Conservation (phyloP, 768 basidiomycete genomes). For the Collybia sordida region DNA sequence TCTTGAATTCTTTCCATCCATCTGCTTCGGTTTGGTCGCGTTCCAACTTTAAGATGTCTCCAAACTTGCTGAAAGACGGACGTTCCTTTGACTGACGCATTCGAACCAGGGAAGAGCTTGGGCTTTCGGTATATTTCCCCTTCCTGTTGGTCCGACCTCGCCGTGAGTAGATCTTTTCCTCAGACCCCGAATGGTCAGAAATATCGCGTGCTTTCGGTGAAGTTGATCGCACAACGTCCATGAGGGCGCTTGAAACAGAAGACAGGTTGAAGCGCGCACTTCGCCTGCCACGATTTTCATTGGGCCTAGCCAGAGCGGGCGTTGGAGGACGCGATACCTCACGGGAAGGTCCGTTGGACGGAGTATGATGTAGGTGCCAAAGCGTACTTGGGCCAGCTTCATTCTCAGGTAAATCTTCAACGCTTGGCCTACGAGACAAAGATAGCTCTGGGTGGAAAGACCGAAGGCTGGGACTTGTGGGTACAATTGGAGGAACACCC, state of each 20-base stretch:
- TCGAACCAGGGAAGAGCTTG: slow-evolving; percentile 8
- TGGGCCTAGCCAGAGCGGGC: background rate
- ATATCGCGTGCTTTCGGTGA: slow-evolving; percentile 30
- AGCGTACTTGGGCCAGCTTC: slow-evolving; percentile 18
- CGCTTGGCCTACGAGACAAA: slow-evolving; percentile 38
- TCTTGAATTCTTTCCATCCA: slow-evolving; percentile 85
- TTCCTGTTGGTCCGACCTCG: slow-evolving; percentile 37
- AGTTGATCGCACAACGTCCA: slow-evolving; percentile 49
- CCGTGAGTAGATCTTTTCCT: slow-evolving; percentile 19
- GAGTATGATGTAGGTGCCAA: background rate
- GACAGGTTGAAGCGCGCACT: slow-evolving; percentile 51
- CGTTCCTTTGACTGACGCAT: slow-evolving; percentile 26
- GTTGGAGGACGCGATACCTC: slow-evolving; percentile 4
- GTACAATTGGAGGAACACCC: slow-evolving; percentile 2
- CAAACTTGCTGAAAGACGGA: slow-evolving; percentile 34
- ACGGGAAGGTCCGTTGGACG: background rate
- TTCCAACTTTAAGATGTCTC: slow-evolving; percentile 39
- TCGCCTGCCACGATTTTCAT: slow-evolving; percentile 21
- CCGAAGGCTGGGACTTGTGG: slow-evolving; percentile 16
- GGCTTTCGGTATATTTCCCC: slow-evolving; percentile 6
- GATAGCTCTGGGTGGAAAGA: slow-evolving; percentile 22
- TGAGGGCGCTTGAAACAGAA: slow-evolving; percentile 47
- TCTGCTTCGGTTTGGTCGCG: slow-evolving; percentile 40
- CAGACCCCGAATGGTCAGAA: slow-evolving; percentile 12
- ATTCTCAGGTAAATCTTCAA: slow-evolving; percentile 39